Evolutionary conservation across 495 filamentous ascomycete genomes (phyloP).

Genomic region (Glutinoglossum americanum): DNA sequence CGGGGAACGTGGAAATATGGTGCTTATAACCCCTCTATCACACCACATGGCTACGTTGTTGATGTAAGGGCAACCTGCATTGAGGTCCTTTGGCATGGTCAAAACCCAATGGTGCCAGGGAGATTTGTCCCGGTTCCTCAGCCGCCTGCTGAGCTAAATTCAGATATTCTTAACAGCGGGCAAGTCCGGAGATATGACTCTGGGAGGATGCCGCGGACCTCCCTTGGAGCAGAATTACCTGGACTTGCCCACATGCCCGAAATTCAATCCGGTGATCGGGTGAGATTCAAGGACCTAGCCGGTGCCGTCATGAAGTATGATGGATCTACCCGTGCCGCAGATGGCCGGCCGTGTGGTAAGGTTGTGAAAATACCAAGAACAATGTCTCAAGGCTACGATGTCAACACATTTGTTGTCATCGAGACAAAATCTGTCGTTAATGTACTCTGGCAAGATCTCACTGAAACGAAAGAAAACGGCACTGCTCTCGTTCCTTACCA

Average conservation of each 20-base stretch:
- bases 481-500: conserved; percentile 23
- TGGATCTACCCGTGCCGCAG: conserved; percentile 9
- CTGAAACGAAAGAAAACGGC: conserved; percentile 22
- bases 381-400: conserved; percentile 32
- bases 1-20: conserved; percentile 27
- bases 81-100: conserved; percentile 29
- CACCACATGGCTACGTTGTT: conserved; percentile 26
- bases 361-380: conserved; percentile 23
- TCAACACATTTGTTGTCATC: conserved; percentile 31
- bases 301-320: conserved; percentile 27
- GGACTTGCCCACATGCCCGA: conserved; percentile 11
- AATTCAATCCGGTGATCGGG: conserved; percentile 21
- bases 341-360: conserved; percentile 7
- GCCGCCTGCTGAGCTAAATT: conserved; percentile 8
- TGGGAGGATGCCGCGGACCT: conserved; percentile 3
- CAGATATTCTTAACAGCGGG: conserved; percentile 10
- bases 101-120: conserved; percentile 11
- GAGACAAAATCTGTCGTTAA: conserved; percentile 23
- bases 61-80: conserved; percentile 20
- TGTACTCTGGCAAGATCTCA: conserved; percentile 39
- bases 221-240: conserved; percentile 7
- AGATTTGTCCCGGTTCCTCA: not conserved
- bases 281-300: conserved; percentile 30
- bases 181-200: conserved; percentile 12
- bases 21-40: conserved; percentile 22